Base-by-base conservation (phyloP, 2,329 filamentous ascomycete species). In the Calonectria multiphialidica region DNA sequence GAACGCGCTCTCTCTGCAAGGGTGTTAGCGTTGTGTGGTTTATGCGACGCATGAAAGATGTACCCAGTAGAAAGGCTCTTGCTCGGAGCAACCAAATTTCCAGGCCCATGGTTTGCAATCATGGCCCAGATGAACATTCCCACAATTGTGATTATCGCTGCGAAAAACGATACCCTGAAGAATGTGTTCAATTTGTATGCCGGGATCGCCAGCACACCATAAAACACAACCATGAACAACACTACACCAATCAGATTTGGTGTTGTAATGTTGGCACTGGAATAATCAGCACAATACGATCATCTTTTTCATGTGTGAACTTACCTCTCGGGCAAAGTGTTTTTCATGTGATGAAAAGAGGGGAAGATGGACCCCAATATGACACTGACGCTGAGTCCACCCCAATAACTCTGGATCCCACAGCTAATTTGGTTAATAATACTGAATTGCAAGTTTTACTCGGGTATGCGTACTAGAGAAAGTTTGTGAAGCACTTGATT, bases 1-100 rank as follows among this genome's bases (percentile, higher is more conserved):
- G 40, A 59, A 59, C 3, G 53, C 53, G 16, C 53, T 59, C 53
- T 59, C 53, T 40, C 53, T 59, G 21, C 7, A 21, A 23, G 18
- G n/a, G 12, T 7, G 13, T 59, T 59, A 59, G 53, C 33, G 2
- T 18, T 6, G 13, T 25, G 35, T n/a, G 15, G 7, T 12, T 10
- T 23, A 4, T 2, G 16, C 12, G 2, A 1, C 4, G 53, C 2
- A 21, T 40, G 9, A n/a, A 16, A 13, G 5, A 40, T 21, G 53
- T 37, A 59, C 53, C 53, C 53, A 16, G 53, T 59, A 9, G 53
- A 59, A 28, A 59, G 53, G 13, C 53, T 59, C 53, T 59, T 59
- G 53, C 33, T 59, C 6, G 53, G 53, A 25, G 53, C 15, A 5
- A 59, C 53, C 16, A 59, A 33, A n/a, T 59, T 40, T 59, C 53